phyloP scores from a whole-genome alignment of 331 rosid genomes.

The Spiraea crenata region DNA sequence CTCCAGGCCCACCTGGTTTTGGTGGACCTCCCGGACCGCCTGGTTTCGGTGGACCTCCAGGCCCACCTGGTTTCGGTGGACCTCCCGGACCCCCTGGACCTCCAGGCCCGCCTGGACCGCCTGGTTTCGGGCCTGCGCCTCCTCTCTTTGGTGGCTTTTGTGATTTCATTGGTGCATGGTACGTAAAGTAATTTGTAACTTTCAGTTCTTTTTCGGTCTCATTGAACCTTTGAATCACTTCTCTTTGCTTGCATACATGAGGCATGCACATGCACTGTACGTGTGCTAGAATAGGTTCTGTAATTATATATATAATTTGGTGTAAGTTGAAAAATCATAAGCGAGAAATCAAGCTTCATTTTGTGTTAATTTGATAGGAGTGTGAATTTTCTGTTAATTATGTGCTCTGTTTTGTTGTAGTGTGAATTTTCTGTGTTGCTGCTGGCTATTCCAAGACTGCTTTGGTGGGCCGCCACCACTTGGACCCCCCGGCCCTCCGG shows the following conservation, averaged over 20 bases:
- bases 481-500: slow-evolving; percentile 40
- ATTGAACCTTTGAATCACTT: not conserved
- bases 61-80: too few relatives aligned
- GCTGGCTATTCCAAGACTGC: slow-evolving; percentile 58
- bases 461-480: slow-evolving; percentile 47
- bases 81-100: not conserved
- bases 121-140: slow-evolving; percentile 28
- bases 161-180: slow-evolving; percentile 47
- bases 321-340: too few relatives aligned
- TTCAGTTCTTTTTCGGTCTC: not conserved
- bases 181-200: slow-evolving; percentile 6
- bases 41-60: slow-evolving; percentile 18
- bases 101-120: slow-evolving; percentile 15
- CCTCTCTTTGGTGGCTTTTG: slow-evolving; percentile 42
- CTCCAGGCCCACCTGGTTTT: too few relatives aligned
- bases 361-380: too few relatives aligned
- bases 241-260: not conserved
- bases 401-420: slow-evolving; percentile 22
- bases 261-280: too few relatives aligned
- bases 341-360: too few relatives aligned
- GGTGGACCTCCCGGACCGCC: too few relatives aligned
- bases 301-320: too few relatives aligned
- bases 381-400: not conserved
- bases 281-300: too few relatives aligned
- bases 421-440: slow-evolving; percentile 49